These are phyloP conservation scores for Dactylis glomerata DNA, from an alignment of 176 grass and related monocot genomes.

Conservation along the genomic window DNA sequence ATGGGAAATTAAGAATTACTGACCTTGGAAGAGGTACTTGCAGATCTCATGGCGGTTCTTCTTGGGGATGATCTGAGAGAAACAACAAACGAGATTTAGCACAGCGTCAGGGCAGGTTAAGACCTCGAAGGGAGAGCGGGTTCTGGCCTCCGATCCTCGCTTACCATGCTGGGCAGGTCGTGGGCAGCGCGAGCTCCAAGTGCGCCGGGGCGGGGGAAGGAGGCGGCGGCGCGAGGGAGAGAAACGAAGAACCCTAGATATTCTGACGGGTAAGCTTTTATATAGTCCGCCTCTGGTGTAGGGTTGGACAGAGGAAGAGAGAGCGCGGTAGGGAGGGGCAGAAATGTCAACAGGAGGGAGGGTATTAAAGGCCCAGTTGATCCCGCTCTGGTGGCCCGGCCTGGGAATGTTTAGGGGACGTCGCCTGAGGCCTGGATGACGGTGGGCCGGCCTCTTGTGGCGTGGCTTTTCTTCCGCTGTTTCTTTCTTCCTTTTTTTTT, in stretches of 20 bases:
- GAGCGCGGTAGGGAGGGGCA: background rate
- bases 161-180: conserved; percentile 52
- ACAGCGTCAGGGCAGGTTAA: background rate
- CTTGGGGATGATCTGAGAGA: conserved; percentile 88
- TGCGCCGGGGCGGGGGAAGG: background rate
- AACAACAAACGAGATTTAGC: conserved; percentile 3
- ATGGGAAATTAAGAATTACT: background rate
- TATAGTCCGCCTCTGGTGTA: conserved; percentile 26
- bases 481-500: too few relatives aligned
- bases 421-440: too few relatives aligned
- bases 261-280: conserved; percentile 16
- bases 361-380: background rate
- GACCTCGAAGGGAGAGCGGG: background rate
- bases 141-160: background rate
- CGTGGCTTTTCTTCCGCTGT: too few relatives aligned
- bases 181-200: conserved; percentile 4
- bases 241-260: conserved; percentile 46
- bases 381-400: background rate
- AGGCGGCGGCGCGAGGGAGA: conserved; percentile 28
- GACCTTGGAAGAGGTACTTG: conserved; percentile 99
- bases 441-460: too few relatives aligned
- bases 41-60: conserved; percentile 98
- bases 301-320: conserved; percentile 16
- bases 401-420: too few relatives aligned
- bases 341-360: background rate